These are phyloP conservation scores for Blastobotrys ciferrii DNA, from an alignment of 1,139 yeast genomes.

Conservation along the genomic window DNA sequence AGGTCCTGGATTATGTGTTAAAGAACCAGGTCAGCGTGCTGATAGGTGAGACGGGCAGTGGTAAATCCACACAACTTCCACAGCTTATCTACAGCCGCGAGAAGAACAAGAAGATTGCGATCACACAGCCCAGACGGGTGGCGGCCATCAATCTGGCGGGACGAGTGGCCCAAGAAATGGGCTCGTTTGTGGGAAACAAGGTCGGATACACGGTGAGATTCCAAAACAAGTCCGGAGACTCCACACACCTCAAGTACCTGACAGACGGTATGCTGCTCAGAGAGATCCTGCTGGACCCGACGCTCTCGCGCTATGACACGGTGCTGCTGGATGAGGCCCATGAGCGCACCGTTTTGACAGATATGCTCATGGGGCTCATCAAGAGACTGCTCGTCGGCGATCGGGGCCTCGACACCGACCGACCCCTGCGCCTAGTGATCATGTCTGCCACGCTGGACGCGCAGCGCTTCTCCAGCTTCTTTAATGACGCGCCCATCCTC, in stretches of 20 bases:
- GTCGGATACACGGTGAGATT: slow-evolving; percentile 97
- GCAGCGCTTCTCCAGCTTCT: slow-evolving; percentile 77
- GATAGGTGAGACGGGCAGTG: slow-evolving; percentile 97
- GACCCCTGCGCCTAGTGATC: slow-evolving; percentile 54
- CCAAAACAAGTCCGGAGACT: slow-evolving; percentile 50
- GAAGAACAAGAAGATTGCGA: slow-evolving; percentile 62
- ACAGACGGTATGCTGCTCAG: slow-evolving; percentile 97
- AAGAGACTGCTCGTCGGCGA: slow-evolving; percentile 53
- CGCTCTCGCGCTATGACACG: slow-evolving; percentile 63
- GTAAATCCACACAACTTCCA: slow-evolving; percentile 93
- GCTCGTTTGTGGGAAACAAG: slow-evolving; percentile 59
- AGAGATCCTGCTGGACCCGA: slow-evolving; percentile 78
- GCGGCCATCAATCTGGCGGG: slow-evolving; percentile 94
- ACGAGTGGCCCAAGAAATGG: slow-evolving; percentile 88
- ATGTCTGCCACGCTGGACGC: slow-evolving; percentile 99
- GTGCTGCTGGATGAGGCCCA: slow-evolving; percentile 96
- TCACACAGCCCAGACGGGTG: slow-evolving; percentile 96
- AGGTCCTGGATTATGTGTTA: slow-evolving; percentile 55
- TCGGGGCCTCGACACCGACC: slow-evolving; percentile 19
- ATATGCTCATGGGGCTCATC: slow-evolving; percentile 81
- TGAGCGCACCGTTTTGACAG: slow-evolving; percentile 91
- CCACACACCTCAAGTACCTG: slow-evolving; percentile 74
- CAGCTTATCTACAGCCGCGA: slow-evolving; percentile 55
- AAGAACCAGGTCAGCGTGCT: slow-evolving; percentile 69
- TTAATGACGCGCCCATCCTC: slow-evolving; percentile 71